A percentile compares a stretch with the other conserved stretches of the same genome.
phyloP scores from a whole-genome alignment of 164 flowering plant genomes.

The Kingdonia uniflora region DNA sequence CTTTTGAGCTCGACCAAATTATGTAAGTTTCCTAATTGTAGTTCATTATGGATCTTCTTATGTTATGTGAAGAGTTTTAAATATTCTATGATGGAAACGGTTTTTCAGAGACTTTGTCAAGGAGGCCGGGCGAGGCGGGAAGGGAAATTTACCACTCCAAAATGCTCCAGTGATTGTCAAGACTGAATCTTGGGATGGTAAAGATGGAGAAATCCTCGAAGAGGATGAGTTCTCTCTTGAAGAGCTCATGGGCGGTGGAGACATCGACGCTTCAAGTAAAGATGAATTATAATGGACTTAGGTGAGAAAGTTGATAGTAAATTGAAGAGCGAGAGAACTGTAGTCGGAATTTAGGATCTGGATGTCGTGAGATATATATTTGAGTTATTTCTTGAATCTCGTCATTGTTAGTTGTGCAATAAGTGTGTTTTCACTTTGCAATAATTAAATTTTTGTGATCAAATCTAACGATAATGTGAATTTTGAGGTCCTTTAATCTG shows the following conservation, averaged over 20 bases:
- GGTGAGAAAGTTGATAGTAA: too few species aligned
- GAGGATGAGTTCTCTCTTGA: constrained; percentile 99
- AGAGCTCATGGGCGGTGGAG: constrained; percentile 85
- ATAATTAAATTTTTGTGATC: too few species aligned
- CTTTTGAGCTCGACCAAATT: constrained; percentile 74
- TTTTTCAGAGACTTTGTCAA: constrained; percentile 77
- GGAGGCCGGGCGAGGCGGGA: constrained; percentile 86
- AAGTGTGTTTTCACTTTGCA: too few species aligned
- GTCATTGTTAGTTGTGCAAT: too few species aligned
- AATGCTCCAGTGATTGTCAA: constrained; percentile 41
- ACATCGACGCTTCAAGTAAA: constrained; percentile 34
- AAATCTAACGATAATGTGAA: too few species aligned
- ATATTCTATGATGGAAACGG: neutral
- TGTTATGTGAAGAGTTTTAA: neutral
- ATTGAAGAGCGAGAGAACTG: too few species aligned
- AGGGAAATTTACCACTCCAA: constrained; percentile 67
- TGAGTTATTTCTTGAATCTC: too few species aligned
- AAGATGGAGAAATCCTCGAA: constrained; percentile 82
- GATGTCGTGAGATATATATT: too few species aligned
- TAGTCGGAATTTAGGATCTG: too few species aligned
- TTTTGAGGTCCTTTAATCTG: too few species aligned
- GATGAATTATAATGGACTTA: constrained; percentile 36
- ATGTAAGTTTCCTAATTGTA: constrained; percentile 31
- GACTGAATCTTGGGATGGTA: constrained; percentile 94
- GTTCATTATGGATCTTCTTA: neutral